A percentile compares a stretch with the other conserved stretches of the same genome.
phyloP scores from a whole-genome alignment of 768 basidiomycete genomes.

The Hericium coralloides region DNA sequence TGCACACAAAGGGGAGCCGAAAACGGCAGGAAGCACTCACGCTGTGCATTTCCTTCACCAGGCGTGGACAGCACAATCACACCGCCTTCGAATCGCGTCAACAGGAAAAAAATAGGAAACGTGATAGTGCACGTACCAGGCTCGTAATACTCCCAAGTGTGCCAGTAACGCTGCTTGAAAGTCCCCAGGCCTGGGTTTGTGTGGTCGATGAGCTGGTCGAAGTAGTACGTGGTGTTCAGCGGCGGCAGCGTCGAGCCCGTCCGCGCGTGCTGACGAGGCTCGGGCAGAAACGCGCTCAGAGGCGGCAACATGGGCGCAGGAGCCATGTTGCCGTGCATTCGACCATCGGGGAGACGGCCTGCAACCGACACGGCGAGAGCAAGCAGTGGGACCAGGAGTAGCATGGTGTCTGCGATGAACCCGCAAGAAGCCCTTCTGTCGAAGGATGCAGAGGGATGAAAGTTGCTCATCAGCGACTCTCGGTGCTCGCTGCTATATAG shows the following conservation, averaged over 20 bases:
- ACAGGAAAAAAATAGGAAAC: too few species aligned
- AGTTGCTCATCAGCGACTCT: background rate
- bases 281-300: background rate
- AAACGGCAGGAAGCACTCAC: background rate
- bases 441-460: background rate
- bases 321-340: background rate
- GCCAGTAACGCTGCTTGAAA: conserved; percentile 73
- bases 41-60: conserved; percentile 47
- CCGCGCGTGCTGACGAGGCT: conserved; percentile 2
- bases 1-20: background rate
- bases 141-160: conserved; percentile 59
- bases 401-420: background rate
- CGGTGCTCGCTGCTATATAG: background rate
- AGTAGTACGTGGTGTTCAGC: conserved; percentile 35
- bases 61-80: conserved; percentile 60
- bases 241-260: conserved; percentile 24
- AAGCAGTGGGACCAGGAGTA: background rate
- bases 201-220: conserved; percentile 48
- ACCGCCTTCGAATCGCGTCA: conserved; percentile 24
- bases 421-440: background rate
- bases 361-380: background rate
- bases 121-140: conserved; percentile 13
- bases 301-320: background rate
- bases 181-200: conserved; percentile 53
- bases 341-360: background rate